Evolutionary conservation across 177 flowering plant genomes (phyloP), one percentile per base, ranked within the genome.

Genomic region (Vitis hybrid): DNA sequence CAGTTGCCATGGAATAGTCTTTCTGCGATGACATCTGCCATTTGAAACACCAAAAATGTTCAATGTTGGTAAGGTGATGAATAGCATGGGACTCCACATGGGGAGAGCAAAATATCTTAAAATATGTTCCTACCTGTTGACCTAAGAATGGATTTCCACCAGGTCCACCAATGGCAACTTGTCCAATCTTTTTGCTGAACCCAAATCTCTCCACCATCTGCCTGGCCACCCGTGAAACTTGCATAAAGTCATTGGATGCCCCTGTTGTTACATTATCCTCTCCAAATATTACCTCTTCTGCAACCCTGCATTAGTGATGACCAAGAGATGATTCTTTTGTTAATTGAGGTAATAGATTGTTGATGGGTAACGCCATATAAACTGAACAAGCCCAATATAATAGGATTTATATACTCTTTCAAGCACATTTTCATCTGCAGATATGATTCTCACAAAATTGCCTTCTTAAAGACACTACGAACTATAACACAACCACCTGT

Each of bases 181-280:
- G 99, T 32, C 98, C 99, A 49, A 93, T 93, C 85, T 93, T 95
- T 71, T 90, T 91, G 84, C 99, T 95, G 88, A 95, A 93, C 49
- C 99, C 99, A 68, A 95, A 88, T 75, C 98, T 86, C 83, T 93
- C 98, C 41, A 93, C 99, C 99, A 95, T 95, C 80, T 92, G 99
- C 69, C 97, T 81, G 32, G 99, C 99, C 59, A 92, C 97, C 53
- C 97, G 69, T 2, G 99, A 91, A 64, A 92, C 97, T 82, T 92
- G 99, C 97, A 89, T 91, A 79, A 94, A 94, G 81, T 94, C 99
- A 54, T 88, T 94, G 5, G 97, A 92, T 74, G 97, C 99, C 63
- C 97, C 97, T 1, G 99, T 91, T 41, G 99, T 94, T 10, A 94
- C 99, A 77, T 91, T 93, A 9, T 92, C 91, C 59, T 73, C 20